phyloP scores from a whole-genome alignment of 2,329 filamentous ascomycete genomes.

The Ophiosphaerella narmari region DNA sequence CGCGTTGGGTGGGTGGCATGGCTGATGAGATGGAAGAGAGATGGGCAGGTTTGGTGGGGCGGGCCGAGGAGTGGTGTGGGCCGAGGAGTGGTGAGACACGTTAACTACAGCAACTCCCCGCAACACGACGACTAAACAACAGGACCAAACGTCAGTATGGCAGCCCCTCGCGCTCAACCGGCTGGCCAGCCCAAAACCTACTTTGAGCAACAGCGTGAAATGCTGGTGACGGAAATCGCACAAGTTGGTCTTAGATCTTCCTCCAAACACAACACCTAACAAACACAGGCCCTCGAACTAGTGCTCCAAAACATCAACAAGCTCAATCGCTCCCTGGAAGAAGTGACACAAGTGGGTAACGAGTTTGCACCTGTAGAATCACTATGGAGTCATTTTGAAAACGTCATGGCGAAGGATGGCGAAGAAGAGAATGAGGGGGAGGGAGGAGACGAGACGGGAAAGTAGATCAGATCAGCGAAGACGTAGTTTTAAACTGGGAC shows the following conservation, averaged over 20 bases:
- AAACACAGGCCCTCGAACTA: slow-evolving; percentile 72
- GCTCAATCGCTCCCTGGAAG: slow-evolving; percentile 87
- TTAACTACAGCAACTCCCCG: too few relatives aligned
- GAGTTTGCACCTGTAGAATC: slow-evolving; percentile 97
- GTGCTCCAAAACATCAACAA: slow-evolving; percentile 96
- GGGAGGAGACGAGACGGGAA: slow-evolving; percentile 22
- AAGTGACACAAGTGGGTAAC: slow-evolving; percentile 90
- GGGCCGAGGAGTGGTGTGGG: too few relatives aligned
- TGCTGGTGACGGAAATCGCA: slow-evolving; percentile 73
- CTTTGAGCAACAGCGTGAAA: slow-evolving; percentile 77
- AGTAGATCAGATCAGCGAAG: slow-evolving; percentile 4
- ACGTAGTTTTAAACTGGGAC: neutral
- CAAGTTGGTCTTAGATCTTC: slow-evolving; percentile 57
- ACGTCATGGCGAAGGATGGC: slow-evolving; percentile 83
- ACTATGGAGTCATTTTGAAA: slow-evolving; percentile 96
- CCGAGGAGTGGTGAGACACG: too few relatives aligned
- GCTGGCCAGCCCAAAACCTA: slow-evolving; percentile 52
- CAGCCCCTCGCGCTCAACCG: slow-evolving; percentile 26
- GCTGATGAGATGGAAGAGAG: too few relatives aligned
- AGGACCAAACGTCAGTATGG: slow-evolving; percentile 18
- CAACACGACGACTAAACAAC: slow-evolving; percentile 11
- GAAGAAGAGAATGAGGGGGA: slow-evolving; percentile 37
- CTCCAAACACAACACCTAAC: slow-evolving; percentile 26
- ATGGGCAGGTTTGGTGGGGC: too few relatives aligned
- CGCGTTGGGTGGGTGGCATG: too few relatives aligned